phyloP scores from a whole-genome alignment of 2,329 filamentous ascomycete species.

The Ophiocordyceps polyrhachis-furcata region DNA sequence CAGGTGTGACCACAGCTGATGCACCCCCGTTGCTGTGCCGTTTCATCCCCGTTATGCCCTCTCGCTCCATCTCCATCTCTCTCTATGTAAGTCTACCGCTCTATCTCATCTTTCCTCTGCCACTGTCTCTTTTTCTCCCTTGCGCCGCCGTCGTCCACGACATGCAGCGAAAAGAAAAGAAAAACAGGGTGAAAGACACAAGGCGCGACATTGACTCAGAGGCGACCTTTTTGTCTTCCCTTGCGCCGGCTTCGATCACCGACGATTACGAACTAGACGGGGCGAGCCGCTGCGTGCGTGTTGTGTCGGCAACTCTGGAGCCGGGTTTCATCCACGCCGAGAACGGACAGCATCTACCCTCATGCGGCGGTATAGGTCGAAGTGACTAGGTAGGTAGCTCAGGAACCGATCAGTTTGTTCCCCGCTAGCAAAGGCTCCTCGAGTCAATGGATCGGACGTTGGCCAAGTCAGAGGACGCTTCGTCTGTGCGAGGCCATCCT shows the following conservation, averaged over 20 bases:
- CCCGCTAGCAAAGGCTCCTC: background rate
- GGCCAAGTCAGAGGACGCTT: background rate
- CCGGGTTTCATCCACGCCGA: conserved; percentile 1
- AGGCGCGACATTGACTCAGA: background rate
- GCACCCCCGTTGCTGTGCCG: background rate
- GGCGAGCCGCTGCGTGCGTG: background rate
- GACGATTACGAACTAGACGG: background rate
- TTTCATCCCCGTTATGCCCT: background rate
- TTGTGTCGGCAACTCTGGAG: background rate
- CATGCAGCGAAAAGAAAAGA: background rate
- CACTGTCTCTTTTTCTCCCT: background rate
- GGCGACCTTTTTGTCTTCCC: background rate
- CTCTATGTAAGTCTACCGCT: background rate
- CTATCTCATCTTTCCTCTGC: background rate
- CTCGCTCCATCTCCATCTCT: background rate
- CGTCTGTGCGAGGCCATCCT: background rate
- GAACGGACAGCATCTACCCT: background rate
- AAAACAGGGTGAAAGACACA: background rate
- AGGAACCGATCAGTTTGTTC: background rate
- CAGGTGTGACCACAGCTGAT: background rate
- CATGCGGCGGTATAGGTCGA: background rate
- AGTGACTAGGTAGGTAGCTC: background rate
- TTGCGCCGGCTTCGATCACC: background rate
- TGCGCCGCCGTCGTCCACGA: background rate
- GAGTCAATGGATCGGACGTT: background rate